Evolutionary conservation across 495 filamentous ascomycete genomes (phyloP).

Genomic region (Choiromyces venosus): DNA sequence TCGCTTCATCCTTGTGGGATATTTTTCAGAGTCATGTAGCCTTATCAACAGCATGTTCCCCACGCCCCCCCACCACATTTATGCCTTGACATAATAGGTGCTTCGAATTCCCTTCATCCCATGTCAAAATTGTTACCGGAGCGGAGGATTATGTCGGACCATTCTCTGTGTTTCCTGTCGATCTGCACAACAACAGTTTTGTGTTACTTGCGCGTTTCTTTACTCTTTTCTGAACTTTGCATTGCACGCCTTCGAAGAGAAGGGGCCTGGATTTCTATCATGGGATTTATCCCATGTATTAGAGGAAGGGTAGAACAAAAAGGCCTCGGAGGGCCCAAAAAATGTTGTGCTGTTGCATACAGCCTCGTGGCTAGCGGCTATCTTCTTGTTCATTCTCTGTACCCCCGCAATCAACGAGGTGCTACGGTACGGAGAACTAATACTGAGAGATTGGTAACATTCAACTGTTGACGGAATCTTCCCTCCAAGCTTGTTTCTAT

Average conservation of each 20-base stretch:
- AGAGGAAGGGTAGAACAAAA: neutral
- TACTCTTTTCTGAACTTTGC: neutral
- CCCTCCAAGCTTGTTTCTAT: conserved; percentile 13
- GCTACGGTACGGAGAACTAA: neutral
- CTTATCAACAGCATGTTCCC: neutral
- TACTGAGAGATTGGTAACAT: neutral
- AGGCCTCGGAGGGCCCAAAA: neutral
- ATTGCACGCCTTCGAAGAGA: neutral
- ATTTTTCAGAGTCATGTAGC: neutral
- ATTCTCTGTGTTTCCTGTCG: neutral
- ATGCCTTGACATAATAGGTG: neutral
- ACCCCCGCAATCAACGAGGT: conserved; percentile 10
- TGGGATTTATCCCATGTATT: neutral
- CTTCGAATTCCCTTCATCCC: neutral
- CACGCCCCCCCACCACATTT: neutral
- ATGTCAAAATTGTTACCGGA: neutral
- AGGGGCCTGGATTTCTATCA: neutral
- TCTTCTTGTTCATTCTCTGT: conserved; percentile 15
- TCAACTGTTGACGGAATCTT: conserved; percentile 5
- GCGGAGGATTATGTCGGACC: neutral
- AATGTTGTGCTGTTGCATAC: conserved; percentile 20
- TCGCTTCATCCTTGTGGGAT: neutral
- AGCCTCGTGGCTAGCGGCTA: conserved; percentile 24
- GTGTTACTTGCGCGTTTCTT: neutral
- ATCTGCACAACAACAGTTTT: neutral